These are phyloP conservation scores for Phenoliferia sp. DNA, from an alignment of 1,284 basidiomycete species.

Conservation along the genomic window DNA sequence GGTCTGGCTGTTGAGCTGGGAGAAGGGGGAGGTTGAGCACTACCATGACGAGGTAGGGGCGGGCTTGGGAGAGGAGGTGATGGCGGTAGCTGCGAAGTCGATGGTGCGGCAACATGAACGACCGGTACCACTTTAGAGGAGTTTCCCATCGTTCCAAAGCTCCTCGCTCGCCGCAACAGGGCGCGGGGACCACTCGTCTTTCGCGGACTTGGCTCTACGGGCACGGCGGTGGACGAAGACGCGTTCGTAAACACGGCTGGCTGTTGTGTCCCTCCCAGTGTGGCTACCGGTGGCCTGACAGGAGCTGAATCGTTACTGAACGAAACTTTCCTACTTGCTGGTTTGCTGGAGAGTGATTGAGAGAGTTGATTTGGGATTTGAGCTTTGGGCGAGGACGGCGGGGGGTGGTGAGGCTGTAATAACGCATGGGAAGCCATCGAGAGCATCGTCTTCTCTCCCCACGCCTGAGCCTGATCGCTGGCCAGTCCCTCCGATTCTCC, in stretches of 20 bases:
- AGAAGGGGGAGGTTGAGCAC: background rate
- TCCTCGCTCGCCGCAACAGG: constrained; percentile 19
- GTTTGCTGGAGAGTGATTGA: constrained; percentile 80
- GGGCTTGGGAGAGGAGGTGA: background rate
- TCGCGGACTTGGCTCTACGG: background rate
- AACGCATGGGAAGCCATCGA: too few relatives aligned
- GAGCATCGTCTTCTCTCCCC: too few relatives aligned
- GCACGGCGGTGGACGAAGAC: background rate
- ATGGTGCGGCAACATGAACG: background rate
- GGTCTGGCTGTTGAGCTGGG: constrained; percentile 4
- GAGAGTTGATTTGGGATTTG: constrained; percentile 78
- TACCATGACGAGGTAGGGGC: background rate
- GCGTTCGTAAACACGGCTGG: background rate
- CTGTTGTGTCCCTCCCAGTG: background rate
- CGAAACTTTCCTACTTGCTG: too few relatives aligned
- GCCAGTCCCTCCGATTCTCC: constrained; percentile 55
- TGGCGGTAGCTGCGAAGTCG: background rate
- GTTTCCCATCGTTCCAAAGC: constrained; percentile 17
- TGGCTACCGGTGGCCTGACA: too few relatives aligned
- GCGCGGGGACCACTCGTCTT: constrained; percentile 17
- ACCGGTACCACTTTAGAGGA: background rate
- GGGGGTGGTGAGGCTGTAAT: too few relatives aligned
- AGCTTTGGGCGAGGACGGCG: too few relatives aligned
- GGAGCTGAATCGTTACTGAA: too few relatives aligned
- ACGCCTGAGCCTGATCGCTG: background rate